Conservation (phyloP, 345 rosid species). For the Euphorbia lathyris region DNA sequence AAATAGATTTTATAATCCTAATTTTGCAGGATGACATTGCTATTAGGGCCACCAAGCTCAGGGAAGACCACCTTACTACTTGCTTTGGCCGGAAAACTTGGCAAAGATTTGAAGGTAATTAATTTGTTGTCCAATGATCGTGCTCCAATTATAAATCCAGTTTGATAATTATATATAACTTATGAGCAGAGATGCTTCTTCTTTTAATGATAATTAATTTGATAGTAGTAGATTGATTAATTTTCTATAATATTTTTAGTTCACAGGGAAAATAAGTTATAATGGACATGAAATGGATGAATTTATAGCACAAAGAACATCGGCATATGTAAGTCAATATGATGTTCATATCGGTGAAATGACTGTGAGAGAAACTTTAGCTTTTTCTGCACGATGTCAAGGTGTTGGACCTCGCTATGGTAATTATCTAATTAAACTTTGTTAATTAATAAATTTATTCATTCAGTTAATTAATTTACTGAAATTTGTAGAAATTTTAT, state of each 20-base stretch:
- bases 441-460: no score
- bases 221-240: conserved; percentile 1
- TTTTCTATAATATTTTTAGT: conserved; percentile 25
- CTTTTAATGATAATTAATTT: no score
- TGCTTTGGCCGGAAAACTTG: conserved; percentile 58
- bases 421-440: neutral
- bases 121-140: no score
- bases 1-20: no score
- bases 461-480: no score
- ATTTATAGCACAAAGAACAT: conserved; percentile 55
- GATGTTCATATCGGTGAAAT: conserved; percentile 64
- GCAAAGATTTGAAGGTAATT: conserved; percentile 47
- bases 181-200: no score
- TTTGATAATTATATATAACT: no score
- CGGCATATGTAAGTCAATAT: conserved; percentile 59
- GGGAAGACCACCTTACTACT: conserved; percentile 57
- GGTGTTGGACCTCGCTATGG: conserved; percentile 66
- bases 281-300: conserved; percentile 67
- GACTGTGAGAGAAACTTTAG: conserved; percentile 64
- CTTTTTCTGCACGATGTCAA: conserved; percentile 65
- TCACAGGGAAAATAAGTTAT: conserved; percentile 54
- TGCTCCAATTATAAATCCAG: no score
- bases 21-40: conserved; percentile 50
- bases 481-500: conserved; percentile 49
- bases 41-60: conserved; percentile 58